Evolutionary conservation across 73 alveolate genomes (phyloP).

Genomic region (Tetrahymena malaccensis): DNA sequence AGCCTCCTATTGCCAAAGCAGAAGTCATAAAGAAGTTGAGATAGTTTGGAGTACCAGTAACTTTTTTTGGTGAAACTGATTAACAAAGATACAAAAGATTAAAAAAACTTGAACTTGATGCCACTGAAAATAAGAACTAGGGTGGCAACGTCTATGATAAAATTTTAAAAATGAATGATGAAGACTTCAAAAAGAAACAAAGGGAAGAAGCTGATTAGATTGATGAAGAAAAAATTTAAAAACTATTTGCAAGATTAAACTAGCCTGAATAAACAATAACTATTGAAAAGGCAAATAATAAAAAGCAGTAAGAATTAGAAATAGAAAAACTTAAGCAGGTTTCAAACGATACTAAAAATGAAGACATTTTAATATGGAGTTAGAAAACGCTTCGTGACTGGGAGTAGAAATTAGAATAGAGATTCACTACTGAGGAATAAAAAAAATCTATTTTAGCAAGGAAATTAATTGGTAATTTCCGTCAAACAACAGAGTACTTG

Average conservation of each 20-base stretch:
- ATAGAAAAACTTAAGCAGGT: conserved; percentile 13
- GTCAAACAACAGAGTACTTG: conserved; percentile 65
- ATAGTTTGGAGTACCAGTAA: conserved; percentile 53
- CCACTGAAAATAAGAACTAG: neutral
- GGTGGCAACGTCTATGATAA: neutral
- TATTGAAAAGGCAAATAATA: neutral
- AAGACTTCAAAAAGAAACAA: conserved; percentile 21
- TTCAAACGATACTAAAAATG: conserved; percentile 24
- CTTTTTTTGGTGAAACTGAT: conserved; percentile 67
- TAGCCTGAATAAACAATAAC: neutral
- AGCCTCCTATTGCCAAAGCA: conserved; percentile 18
- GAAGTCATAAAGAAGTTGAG: conserved; percentile 25
- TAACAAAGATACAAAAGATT: conserved; percentile 53
- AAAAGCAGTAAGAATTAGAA: conserved; percentile 32
- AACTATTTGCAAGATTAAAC: conserved; percentile 6
- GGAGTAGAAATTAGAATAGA: conserved; percentile 43
- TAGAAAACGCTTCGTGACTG: conserved; percentile 65
- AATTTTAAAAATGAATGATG: neutral
- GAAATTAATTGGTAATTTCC: conserved; percentile 50
- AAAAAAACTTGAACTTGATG: neutral
- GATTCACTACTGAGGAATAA: conserved; percentile 21
- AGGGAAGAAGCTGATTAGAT: conserved; percentile 35
- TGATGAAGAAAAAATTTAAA: conserved; percentile 4
- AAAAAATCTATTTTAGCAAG: conserved; percentile 46
- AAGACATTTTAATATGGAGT: conserved; percentile 52